These are phyloP conservation scores for Lolium multiflorum DNA, from an alignment of 176 grass and related monocot species.

Conservation along the genomic window DNA sequence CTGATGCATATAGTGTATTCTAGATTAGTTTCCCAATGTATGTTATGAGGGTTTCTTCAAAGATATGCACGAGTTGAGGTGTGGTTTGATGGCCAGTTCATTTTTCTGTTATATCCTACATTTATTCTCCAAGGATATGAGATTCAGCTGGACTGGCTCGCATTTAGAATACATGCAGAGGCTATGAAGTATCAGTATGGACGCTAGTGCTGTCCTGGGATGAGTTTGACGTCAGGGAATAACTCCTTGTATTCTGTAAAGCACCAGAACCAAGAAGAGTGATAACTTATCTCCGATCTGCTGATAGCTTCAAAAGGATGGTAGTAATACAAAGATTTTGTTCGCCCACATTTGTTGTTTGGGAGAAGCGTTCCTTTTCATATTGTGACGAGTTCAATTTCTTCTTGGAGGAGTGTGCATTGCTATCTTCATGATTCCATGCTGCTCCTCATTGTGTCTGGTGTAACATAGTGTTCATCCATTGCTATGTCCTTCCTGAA, in stretches of 20 bases:
- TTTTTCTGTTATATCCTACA: slow-evolving; percentile 38
- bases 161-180: slow-evolving; percentile 37
- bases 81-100: slow-evolving; percentile 35
- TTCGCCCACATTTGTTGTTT: slow-evolving; percentile 27
- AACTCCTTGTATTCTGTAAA: slow-evolving; percentile 55
- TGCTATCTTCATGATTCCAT: not conserved
- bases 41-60: slow-evolving; percentile 51
- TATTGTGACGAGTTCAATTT: not conserved
- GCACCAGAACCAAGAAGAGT: slow-evolving; percentile 42
- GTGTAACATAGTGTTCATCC: not conserved
- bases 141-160: slow-evolving; percentile 21
- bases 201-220: slow-evolving; percentile 39
- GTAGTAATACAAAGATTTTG: slow-evolving; percentile 38
- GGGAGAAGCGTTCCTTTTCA: not conserved
- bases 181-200: slow-evolving; percentile 7
- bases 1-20: slow-evolving; percentile 52
- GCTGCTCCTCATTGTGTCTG: not conserved
- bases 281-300: slow-evolving; percentile 43
- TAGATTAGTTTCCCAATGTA: slow-evolving; percentile 57
- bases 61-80: slow-evolving; percentile 49
- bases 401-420: not conserved
- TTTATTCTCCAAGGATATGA: slow-evolving; percentile 43
- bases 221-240: slow-evolving; percentile 42
- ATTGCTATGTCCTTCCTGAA: not conserved
- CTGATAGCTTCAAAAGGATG: slow-evolving; percentile 42